Conservation (phyloP, 805 yeast genomes). For the Yamadazyma akitaensis region DNA sequence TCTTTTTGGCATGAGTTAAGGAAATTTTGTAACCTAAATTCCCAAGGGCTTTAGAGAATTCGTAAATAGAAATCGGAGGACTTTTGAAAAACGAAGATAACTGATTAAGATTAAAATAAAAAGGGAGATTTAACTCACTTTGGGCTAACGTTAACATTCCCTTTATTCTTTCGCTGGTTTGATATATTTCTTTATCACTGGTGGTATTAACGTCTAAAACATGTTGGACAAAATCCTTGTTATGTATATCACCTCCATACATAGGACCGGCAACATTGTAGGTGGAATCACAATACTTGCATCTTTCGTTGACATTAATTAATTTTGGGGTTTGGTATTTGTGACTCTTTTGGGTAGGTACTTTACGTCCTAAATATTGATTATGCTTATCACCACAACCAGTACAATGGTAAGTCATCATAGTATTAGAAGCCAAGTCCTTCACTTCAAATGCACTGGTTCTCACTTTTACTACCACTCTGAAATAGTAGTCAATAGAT, state of each 20-base stretch:
- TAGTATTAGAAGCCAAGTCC: constrained; percentile 68
- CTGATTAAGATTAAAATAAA: constrained; percentile 79
- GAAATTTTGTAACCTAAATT: constrained; percentile 81
- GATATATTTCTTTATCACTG: constrained; percentile 57
- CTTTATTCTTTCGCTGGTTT: constrained; percentile 77
- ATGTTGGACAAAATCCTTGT: constrained; percentile 59
- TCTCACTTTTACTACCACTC: constrained; percentile 76
- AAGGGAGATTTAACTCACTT: constrained; percentile 64
- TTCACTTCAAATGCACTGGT: constrained; percentile 82
- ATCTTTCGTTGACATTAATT: constrained; percentile 50
- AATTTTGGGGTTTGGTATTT: constrained; percentile 53
- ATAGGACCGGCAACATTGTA: constrained; percentile 92
- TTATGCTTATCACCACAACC: constrained; percentile 75
- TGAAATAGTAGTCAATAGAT: constrained; percentile 88
- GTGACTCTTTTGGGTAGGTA: background rate
- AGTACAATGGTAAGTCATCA: constrained; percentile 77
- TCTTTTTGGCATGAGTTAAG: constrained; percentile 83
- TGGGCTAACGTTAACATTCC: constrained; percentile 90
- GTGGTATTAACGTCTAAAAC: constrained; percentile 54
- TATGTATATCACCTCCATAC: constrained; percentile 86
- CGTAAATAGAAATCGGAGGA: constrained; percentile 77
- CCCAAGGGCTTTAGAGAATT: constrained; percentile 74
- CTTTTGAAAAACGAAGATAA: constrained; percentile 73
- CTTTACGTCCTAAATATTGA: constrained; percentile 71
- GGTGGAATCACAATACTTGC: constrained; percentile 66